Percentiles rank a stretch among this genome's conserved stretches.
Evolutionary conservation across 345 rosid species (phyloP).

Genomic region (Lepidium sativum): DNA sequence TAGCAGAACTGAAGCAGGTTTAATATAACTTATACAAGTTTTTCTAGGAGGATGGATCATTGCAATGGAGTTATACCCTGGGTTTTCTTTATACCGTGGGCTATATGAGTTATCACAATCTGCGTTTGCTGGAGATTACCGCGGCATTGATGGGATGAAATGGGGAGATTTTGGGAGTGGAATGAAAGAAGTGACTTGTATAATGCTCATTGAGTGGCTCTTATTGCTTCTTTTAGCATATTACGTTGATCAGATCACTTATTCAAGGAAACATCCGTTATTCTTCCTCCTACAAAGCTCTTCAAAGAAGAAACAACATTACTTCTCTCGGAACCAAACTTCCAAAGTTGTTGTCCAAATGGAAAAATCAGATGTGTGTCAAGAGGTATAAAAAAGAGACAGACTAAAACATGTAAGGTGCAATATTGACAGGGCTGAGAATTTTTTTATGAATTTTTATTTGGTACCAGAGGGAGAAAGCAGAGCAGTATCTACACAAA

Average conservation of each 20-base stretch:
- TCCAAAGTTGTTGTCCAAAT: slow-evolving; percentile 66
- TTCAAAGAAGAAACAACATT: slow-evolving; percentile 30
- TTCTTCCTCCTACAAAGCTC: slow-evolving; percentile 42
- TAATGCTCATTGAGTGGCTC: slow-evolving; percentile 78
- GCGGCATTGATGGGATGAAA: slow-evolving; percentile 65
- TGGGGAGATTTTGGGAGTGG: slow-evolving; percentile 69
- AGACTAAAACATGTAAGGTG: neutral
- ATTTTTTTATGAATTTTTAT: neutral
- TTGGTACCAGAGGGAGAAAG: slow-evolving; percentile 67
- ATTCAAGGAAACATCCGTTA: slow-evolving; percentile 53
- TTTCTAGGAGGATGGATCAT: slow-evolving; percentile 57
- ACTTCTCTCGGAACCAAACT: slow-evolving; percentile 35
- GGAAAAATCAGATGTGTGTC: slow-evolving; percentile 77
- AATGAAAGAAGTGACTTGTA: slow-evolving; percentile 56
- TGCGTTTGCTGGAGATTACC: slow-evolving; percentile 40
- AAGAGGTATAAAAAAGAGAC: slow-evolving; percentile 60
- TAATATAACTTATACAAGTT: neutral
- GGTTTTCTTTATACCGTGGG: slow-evolving; percentile 83
- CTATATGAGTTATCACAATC: slow-evolving; percentile 70
- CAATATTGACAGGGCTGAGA: neutral
- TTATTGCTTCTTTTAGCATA: slow-evolving; percentile 52
- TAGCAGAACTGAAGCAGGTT: neutral
- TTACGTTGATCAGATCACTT: slow-evolving; percentile 53
- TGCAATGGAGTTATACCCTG: slow-evolving; percentile 81
- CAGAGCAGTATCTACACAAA: slow-evolving; percentile 59